Evolutionary conservation across 495 filamentous ascomycete genomes (phyloP).

Genomic region (Letharia lupina): DNA sequence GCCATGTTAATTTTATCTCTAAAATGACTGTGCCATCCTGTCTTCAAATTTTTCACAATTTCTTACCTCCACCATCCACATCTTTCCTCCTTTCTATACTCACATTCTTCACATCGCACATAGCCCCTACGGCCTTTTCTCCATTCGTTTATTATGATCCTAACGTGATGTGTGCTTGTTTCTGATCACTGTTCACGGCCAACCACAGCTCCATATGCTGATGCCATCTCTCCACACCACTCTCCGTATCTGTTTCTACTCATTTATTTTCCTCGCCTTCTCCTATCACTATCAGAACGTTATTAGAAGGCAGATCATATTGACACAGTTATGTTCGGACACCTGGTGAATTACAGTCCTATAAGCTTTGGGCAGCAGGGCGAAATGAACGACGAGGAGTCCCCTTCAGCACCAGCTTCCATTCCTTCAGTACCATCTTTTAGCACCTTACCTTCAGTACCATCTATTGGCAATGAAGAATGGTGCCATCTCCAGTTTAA

Average conservation of each 20-base stretch:
- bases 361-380: not conserved
- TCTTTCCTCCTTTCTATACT: not conserved
- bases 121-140: not conserved
- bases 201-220: not conserved
- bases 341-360: not conserved
- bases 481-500: not conserved
- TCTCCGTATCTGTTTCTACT: not conserved
- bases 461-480: conserved; percentile 1
- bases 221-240: not conserved
- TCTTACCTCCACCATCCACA: too few species aligned
- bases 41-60: not conserved
- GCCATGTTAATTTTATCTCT: not conserved
- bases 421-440: not conserved
- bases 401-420: not conserved
- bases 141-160: not conserved
- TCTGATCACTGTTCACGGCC: not conserved
- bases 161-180: not conserved
- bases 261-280: not conserved
- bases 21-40: too few species aligned
- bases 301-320: not conserved
- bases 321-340: not conserved
- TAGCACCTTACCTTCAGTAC: not conserved
- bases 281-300: too few species aligned
- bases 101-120: not conserved
- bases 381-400: not conserved